Percentiles rank a stretch among this genome's conserved stretches.
Evolutionary conservation across 164 flowering plant genomes (phyloP).

Genomic region (Sextonia rubra): DNA sequence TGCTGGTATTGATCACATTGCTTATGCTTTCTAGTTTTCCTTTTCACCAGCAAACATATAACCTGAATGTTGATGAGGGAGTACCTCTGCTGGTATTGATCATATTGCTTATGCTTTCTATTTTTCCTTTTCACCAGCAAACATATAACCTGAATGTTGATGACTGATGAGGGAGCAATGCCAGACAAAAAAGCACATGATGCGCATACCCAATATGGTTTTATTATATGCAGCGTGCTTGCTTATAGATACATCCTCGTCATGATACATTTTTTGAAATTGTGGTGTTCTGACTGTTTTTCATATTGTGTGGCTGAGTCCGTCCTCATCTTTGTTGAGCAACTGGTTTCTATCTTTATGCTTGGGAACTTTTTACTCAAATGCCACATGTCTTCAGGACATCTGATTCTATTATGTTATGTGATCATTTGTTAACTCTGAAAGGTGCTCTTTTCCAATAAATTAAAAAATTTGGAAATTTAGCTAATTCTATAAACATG

Average conservation of each 20-base stretch:
- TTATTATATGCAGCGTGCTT: background rate
- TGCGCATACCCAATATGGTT: background rate
- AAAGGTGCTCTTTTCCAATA: no score
- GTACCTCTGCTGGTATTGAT: constrained; percentile 27
- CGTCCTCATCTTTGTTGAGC: background rate
- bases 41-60: background rate
- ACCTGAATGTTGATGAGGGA: background rate
- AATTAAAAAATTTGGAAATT: no score
- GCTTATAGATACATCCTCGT: background rate
- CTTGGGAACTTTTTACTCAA: background rate
- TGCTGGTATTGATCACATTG: constrained; percentile 23
- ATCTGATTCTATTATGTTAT: no score
- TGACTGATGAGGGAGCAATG: background rate
- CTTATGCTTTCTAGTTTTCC: background rate
- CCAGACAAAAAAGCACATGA: background rate
- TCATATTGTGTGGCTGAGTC: background rate
- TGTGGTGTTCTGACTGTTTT: background rate
- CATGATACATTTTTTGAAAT: background rate
- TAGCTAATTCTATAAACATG: no score
- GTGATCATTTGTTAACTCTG: no score
- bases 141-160: background rate
- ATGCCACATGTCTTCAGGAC: no score
- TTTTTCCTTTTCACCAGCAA: background rate
- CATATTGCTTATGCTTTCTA: background rate
- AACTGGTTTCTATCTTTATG: background rate